Conservation (phyloP, 2,329 filamentous ascomycete species). For the Thielaviopsis punctulata region DNA sequence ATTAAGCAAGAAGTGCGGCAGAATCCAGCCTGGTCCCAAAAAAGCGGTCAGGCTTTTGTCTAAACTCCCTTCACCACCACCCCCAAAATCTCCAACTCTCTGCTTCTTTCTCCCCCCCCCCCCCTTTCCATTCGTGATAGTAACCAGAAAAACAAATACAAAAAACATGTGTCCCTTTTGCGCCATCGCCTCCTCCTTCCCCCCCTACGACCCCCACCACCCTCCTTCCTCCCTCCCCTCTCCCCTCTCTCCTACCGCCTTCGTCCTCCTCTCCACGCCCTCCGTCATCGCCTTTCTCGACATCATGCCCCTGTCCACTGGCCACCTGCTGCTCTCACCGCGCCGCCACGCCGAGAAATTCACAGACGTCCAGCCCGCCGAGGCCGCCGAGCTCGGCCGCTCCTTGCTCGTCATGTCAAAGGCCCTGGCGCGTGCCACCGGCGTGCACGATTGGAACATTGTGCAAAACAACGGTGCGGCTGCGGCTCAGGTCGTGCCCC, state of each 20-base stretch:
- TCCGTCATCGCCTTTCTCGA: constrained; percentile 77
- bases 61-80: too few species aligned
- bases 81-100: not conserved
- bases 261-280: constrained; percentile 61
- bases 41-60: not conserved
- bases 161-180: constrained; percentile 40
- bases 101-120: not conserved
- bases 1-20: too few species aligned
- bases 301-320: constrained; percentile 70
- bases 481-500: constrained; percentile 81
- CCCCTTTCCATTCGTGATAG: not conserved
- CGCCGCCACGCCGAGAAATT: constrained; percentile 64
- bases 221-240: constrained; percentile 25
- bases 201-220: constrained; percentile 26
- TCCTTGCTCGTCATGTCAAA: constrained; percentile 56
- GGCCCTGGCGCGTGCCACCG: constrained; percentile 51
- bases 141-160: not conserved
- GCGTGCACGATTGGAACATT: constrained; percentile 78
- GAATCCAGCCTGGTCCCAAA: not conserved
- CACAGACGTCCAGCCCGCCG: constrained; percentile 36
- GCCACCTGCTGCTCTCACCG: constrained; percentile 71
- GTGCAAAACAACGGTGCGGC: constrained; percentile 89
- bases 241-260: constrained; percentile 28
- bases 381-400: constrained; percentile 49
- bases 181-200: constrained; percentile 34